These are phyloP conservation scores for Saccharomyces mikatae DNA, from an alignment of 805 yeast genomes.

Conservation along the genomic window DNA sequence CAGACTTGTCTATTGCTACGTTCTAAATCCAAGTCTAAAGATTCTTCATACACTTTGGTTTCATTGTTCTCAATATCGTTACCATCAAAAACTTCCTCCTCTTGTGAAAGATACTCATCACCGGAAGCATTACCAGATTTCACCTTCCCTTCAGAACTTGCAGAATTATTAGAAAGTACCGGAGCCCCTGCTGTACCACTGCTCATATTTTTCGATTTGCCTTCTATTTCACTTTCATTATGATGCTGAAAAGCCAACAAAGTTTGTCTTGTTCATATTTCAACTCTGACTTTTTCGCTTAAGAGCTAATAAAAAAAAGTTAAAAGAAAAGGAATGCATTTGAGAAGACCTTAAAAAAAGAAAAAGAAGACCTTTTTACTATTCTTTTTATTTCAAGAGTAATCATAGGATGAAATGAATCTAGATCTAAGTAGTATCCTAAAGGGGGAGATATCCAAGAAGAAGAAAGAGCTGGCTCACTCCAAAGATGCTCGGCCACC, in stretches of 20 bases:
- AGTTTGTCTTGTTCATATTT: not conserved
- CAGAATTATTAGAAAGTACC: not conserved
- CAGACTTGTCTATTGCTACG: conserved; percentile 68
- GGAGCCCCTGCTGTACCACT: not conserved
- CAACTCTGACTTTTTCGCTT: not conserved
- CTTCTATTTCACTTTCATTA: not conserved
- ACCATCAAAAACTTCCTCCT: conserved; percentile 39
- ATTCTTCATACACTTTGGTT: conserved; percentile 44
- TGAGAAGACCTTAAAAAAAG: not conserved
- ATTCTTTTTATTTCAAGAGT: not conserved
- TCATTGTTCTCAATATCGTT: conserved; percentile 36
- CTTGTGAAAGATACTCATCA: conserved; percentile 35
- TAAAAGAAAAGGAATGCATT: not conserved
- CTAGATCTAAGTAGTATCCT: conserved; percentile 41
- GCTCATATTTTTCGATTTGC: not conserved
- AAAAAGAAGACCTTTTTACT: not conserved
- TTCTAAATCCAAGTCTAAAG: conserved; percentile 66
- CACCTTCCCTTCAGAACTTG: not conserved
- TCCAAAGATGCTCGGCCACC: conserved; percentile 1
- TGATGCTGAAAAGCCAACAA: not conserved
- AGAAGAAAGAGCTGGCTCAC: conserved; percentile 23
- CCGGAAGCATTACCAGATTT: conserved; percentile 21
- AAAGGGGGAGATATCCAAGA: conserved; percentile 41
- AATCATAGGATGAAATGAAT: conserved; percentile 32
- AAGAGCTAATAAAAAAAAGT: not conserved